phyloP scores from a whole-genome alignment of 2,329 filamentous ascomycete species.

The Colletotrichum salicis region DNA sequence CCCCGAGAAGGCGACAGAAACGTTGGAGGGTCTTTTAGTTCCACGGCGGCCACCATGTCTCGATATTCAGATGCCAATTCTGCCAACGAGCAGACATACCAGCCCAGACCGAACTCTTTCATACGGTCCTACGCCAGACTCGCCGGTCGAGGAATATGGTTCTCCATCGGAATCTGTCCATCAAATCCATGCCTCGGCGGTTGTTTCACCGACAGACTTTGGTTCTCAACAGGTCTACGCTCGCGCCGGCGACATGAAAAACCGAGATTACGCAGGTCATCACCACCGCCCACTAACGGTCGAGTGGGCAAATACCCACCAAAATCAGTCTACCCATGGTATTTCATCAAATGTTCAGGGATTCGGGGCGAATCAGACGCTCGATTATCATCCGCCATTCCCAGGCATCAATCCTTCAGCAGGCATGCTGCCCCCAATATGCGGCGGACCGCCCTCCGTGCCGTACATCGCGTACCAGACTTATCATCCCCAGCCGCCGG shows the following conservation, averaged over 20 bases:
- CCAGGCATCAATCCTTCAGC: background rate
- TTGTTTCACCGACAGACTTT: background rate
- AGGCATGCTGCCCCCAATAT: background rate
- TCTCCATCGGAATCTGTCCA: conserved; percentile 1
- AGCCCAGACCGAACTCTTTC: background rate
- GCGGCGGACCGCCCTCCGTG: background rate
- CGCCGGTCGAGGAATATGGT: conserved; percentile 8
- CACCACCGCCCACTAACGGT: background rate
- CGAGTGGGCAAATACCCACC: background rate
- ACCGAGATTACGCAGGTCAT: background rate
- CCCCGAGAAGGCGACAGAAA: conserved; percentile 15
- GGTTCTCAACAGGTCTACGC: background rate
- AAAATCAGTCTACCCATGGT: background rate
- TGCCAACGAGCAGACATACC: background rate
- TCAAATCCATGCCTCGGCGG: background rate
- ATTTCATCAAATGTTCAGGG: conserved; percentile 3
- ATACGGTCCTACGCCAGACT: conserved; percentile 11
- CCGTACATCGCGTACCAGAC: conserved; percentile 6
- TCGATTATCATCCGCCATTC: conserved; percentile 17
- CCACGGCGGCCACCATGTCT: conserved; percentile 47
- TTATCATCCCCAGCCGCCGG: background rate
- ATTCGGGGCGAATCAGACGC: conserved; percentile 8
- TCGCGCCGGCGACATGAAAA: background rate
- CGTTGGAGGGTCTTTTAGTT: conserved; percentile 50
- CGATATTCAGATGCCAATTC: conserved; percentile 42